These are phyloP conservation scores for Entophlyctis helioformis DNA, from an alignment of 192 early-diverging fungal species.

Conservation along the genomic window DNA sequence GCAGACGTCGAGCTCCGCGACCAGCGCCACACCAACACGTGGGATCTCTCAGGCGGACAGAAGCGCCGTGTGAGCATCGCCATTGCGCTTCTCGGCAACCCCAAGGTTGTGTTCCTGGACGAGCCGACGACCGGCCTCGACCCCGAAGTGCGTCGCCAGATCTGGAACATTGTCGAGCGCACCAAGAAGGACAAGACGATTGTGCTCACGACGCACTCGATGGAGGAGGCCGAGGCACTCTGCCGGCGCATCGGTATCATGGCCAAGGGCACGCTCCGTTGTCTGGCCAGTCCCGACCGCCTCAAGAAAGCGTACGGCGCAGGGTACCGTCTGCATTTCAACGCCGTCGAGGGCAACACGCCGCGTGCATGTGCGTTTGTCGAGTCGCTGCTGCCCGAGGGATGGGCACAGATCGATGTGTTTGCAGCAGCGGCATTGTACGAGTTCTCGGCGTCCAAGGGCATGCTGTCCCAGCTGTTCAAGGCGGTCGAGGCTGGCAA, in stretches of 20 bases:
- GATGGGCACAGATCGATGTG: constrained; percentile 33
- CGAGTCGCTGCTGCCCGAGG: constrained; percentile 33
- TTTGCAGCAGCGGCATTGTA: constrained; percentile 42
- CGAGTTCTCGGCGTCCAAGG: constrained; percentile 55
- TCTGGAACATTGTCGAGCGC: constrained; percentile 59
- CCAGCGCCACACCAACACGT: too few species aligned
- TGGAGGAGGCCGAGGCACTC: constrained; percentile 63
- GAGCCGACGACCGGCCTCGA: too few species aligned
- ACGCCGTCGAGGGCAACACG: constrained; percentile 33
- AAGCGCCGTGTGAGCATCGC: constrained; percentile 48
- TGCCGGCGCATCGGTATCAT: constrained; percentile 67
- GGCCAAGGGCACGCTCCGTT: too few species aligned
- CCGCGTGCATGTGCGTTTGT: constrained; percentile 13
- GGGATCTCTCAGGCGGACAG: constrained; percentile 70
- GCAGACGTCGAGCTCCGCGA: constrained; percentile 38
- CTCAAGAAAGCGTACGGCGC: constrained; percentile 61
- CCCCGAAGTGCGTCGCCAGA: constrained; percentile 60
- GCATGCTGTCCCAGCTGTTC: too few species aligned
- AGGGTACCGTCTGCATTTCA: constrained; percentile 47
- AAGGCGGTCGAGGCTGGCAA: too few species aligned
- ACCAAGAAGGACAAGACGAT: constrained; percentile 39
- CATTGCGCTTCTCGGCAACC: constrained; percentile 32
- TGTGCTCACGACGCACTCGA: too few species aligned
- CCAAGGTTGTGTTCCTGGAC: too few species aligned
- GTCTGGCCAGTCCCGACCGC: constrained; percentile 49